A percentile compares a stretch with the other conserved stretches of the same genome.
Conservation (phyloP, 75 land plant genomes). For the Picea glauca region DNA sequence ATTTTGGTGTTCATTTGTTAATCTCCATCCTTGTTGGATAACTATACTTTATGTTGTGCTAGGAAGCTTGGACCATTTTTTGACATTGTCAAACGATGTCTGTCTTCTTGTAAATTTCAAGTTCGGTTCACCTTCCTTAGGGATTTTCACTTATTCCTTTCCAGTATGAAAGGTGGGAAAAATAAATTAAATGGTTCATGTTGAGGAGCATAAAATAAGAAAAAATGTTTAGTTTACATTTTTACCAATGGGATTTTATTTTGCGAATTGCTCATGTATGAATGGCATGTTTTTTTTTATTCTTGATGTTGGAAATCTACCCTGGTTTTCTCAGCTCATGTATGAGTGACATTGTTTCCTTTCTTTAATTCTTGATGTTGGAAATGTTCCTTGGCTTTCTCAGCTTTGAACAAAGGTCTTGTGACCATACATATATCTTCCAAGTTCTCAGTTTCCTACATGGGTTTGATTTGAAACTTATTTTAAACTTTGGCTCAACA, state of each 20-base stretch:
- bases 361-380: no score
- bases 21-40: not conserved
- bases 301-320: not conserved
- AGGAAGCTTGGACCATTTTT: not conserved
- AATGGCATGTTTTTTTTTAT: no score
- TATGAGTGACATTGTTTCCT: no score
- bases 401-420: no score
- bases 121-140: not conserved
- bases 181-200: not conserved
- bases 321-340: no score
- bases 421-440: no score
- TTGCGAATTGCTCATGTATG: not conserved
- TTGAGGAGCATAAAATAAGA: not conserved
- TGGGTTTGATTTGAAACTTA: no score
- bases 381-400: no score
- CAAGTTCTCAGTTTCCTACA: no score
- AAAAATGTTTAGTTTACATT: not conserved
- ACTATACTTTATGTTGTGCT: not conserved
- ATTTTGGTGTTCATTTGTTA: conserved; percentile 1
- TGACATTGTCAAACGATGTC: not conserved
- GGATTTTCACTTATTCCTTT: not conserved
- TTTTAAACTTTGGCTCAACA: no score
- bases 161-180: not conserved
- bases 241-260: not conserved
- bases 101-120: not conserved